Percentiles rank a stretch among this genome's conserved stretches.
Evolutionary conservation across 345 rosid species (phyloP).

Genomic region (Excoecaria cochinchinensis): DNA sequence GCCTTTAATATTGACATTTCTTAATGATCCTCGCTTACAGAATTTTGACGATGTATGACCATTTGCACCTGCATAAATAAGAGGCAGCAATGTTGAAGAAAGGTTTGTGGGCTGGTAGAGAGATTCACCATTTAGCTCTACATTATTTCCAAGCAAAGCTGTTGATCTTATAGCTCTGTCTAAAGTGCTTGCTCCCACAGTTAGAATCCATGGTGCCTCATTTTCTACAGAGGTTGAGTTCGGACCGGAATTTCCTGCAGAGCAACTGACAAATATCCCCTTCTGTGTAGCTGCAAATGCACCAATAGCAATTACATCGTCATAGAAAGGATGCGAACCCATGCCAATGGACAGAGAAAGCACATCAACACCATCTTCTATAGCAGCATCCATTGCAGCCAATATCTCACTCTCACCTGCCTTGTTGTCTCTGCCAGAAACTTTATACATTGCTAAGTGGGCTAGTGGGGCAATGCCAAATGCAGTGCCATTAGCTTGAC

Average conservation of each 20-base stretch:
- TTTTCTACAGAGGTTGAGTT: constrained; percentile 12
- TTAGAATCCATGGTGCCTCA: constrained; percentile 43
- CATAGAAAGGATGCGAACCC: constrained; percentile 19
- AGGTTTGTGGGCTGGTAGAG: not conserved
- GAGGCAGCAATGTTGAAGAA: constrained; percentile 5
- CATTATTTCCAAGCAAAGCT: constrained; percentile 34
- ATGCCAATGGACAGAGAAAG: constrained; percentile 53
- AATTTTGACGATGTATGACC: not conserved
- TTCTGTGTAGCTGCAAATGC: constrained; percentile 33
- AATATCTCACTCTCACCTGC: constrained; percentile 50
- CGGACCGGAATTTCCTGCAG: constrained; percentile 43
- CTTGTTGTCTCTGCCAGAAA: constrained; percentile 41
- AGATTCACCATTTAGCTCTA: constrained; percentile 10
- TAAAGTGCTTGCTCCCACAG: constrained; percentile 36
- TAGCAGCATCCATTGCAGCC: constrained; percentile 60
- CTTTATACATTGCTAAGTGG: constrained; percentile 58
- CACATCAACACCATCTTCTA: constrained; percentile 65
- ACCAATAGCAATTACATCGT: constrained; percentile 33
- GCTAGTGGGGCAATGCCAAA: constrained; percentile 36
- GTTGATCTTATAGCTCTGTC: constrained; percentile 32
- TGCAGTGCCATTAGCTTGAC: constrained; percentile 57
- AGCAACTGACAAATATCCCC: constrained; percentile 36
- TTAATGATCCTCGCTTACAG: constrained; percentile 7
- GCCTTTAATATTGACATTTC: constrained; percentile 7
- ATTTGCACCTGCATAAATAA: constrained; percentile 14